Conservation (phyloP, 1,284 basidiomycete genomes). For the Boletus smithii region DNA sequence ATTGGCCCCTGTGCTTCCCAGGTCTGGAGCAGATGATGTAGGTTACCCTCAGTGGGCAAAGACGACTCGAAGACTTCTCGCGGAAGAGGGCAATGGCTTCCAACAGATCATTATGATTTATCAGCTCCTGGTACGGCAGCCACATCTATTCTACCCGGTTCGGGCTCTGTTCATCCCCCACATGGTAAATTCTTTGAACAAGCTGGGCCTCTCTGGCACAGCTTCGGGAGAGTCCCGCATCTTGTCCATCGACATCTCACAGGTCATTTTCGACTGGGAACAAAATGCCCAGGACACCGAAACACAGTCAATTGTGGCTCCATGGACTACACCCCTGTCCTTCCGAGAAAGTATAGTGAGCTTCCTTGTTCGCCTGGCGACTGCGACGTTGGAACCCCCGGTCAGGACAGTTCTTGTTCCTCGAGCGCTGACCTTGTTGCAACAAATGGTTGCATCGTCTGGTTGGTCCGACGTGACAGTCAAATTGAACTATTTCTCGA, state of each 20-base stretch:
- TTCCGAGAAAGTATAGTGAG: slow-evolving; percentile 90
- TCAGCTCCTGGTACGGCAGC: slow-evolving; percentile 89
- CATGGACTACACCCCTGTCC: slow-evolving; percentile 75
- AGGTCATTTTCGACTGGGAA: slow-evolving; percentile 89
- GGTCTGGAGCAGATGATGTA: slow-evolving; percentile 51
- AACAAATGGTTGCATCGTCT: slow-evolving; percentile 74
- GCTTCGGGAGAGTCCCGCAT: slow-evolving; percentile 81
- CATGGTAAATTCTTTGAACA: slow-evolving; percentile 87
- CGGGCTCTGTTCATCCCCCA: slow-evolving; percentile 95
- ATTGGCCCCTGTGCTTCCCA: slow-evolving; percentile 83
- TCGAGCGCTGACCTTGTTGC: slow-evolving; percentile 79
- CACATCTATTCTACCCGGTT: slow-evolving; percentile 90
- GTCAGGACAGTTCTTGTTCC: slow-evolving; percentile 65
- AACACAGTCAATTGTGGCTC: slow-evolving; percentile 22
- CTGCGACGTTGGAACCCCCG: slow-evolving; percentile 68
- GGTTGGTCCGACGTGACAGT: slow-evolving; percentile 95
- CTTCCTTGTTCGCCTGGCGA: slow-evolving; percentile 86
- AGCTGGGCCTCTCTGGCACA: slow-evolving; percentile 77
- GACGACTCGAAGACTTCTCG: slow-evolving; percentile 81
- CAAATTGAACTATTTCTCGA: slow-evolving; percentile 86
- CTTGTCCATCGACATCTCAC: slow-evolving; percentile 80
- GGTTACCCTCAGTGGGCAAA: slow-evolving; percentile 87
- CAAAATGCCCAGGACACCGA: slow-evolving; percentile 49
- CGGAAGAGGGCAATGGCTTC: slow-evolving; percentile 84
- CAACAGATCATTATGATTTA: slow-evolving; percentile 88